Evolutionary conservation across 441 rosid genomes (phyloP), one percentile per base, ranked within the genome.

Genomic region (Macaranga tanarius): DNA sequence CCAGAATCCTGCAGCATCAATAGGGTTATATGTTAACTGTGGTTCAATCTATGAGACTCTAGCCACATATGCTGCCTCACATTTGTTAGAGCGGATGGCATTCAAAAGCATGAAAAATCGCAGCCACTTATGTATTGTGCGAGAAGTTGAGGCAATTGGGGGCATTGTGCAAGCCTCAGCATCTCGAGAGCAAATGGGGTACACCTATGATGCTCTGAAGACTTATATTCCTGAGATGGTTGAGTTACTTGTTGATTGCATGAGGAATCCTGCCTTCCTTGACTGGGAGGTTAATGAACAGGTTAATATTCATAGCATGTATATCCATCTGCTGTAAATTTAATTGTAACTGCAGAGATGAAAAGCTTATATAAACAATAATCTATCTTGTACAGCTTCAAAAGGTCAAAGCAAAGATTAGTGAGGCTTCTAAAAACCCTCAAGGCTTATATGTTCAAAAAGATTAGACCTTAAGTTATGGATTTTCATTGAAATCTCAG

Each of bases 61-160:
- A 6, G 45, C 62, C 26, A 82, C 88, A 69, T 83, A 75, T 79
- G 99, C 98, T 62, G 93, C 86, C 48, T 85, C 98, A 0, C 95
- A 92, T 79, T 83, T 96, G 71, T 84, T 96, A 64, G 97, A 93
- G 73, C 83, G 90, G 68, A 90, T 96, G 98, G 97, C 96, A 73
- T 93, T 93, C 84, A 89, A 88, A 80, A 86, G 88, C 79, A 93
- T 97, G 4, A 74, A 58, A 57, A 96, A 90, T 74, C 79, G 99
- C 40, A 89, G 87, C 72, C 92, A 93, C 73, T 73, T 93, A 62
- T 89, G 92, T 22, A 73, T 93, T 75, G 91, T 92, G 45, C 86
- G 97, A 77, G 98, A 96, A 80, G 90, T 90, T 63, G 97, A 92
- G 82, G 98, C 97, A 65, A 89, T 93, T 69, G 97, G 97, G 64